Conservation (phyloP, 2,329 filamentous ascomycete genomes). For the Phoma herbarum region DNA sequence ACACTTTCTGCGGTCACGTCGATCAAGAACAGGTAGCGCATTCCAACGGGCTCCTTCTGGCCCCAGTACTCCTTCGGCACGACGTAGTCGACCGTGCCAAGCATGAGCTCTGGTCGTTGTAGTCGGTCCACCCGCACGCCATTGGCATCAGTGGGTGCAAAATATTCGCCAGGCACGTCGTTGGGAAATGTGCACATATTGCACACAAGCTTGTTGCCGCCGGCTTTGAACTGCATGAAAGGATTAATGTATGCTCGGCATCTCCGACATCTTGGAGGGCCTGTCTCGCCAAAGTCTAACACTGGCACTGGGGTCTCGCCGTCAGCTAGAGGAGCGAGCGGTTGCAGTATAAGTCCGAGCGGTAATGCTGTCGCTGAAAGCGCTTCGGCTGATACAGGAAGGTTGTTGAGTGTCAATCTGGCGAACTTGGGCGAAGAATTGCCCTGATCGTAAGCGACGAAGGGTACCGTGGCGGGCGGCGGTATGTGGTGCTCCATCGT, state of each 20-base stretch:
- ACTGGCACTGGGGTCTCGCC: slow-evolving; percentile 90
- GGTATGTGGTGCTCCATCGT: slow-evolving; percentile 95
- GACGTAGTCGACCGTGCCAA: slow-evolving; percentile 93
- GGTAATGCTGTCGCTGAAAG: slow-evolving; percentile 83
- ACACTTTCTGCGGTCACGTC: slow-evolving; percentile 92
- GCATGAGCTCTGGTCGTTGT: slow-evolving; percentile 86
- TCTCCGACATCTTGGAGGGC: slow-evolving; percentile 88
- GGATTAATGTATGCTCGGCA: slow-evolving; percentile 98
- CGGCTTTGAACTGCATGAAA: slow-evolving; percentile 96
- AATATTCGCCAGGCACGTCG: slow-evolving; percentile 91
- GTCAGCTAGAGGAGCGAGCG: slow-evolving; percentile 80
- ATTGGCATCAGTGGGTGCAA: slow-evolving; percentile 85
- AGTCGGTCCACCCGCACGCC: slow-evolving; percentile 88
- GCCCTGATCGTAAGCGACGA: slow-evolving; percentile 93
- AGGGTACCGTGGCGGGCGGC: slow-evolving; percentile 86
- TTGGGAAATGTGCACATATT: slow-evolving; percentile 99
- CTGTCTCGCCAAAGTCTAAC: slow-evolving; percentile 90
- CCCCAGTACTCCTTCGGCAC: slow-evolving; percentile 99
- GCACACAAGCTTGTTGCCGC: slow-evolving; percentile 96
- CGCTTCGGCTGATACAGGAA: slow-evolving; percentile 83
- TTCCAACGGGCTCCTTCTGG: slow-evolving; percentile 80
- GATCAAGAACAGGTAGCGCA: slow-evolving; percentile 89
- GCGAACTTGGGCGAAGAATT: slow-evolving; percentile 96
- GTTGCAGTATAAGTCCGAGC: slow-evolving; percentile 87
- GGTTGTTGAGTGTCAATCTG: slow-evolving; percentile 90